Base-by-base conservation (phyloP, 1,139 yeast species). In the Insectozyma bohioensis region DNA sequence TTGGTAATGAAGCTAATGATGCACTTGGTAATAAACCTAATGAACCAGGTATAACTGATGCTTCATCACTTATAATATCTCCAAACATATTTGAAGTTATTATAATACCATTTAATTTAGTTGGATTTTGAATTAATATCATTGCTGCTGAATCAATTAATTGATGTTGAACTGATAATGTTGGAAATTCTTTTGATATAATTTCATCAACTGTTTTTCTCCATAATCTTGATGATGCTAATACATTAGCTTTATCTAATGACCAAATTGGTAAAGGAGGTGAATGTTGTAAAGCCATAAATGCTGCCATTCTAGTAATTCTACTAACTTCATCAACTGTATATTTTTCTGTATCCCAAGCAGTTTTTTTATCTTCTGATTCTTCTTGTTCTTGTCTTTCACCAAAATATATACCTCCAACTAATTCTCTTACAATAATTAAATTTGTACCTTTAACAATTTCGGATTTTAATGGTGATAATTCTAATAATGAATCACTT, bases 81-180 rank as follows among this genome's bases (percentile, higher is more conserved):
- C 98, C 98, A 63, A 92, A 92, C 95, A 92, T 90, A 67, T 92
- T 92, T 48, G 85, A 83, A 32, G 97, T 90, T 55, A 92, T 79
- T 36, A 92, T 78, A 32, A 92, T 75, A 61, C 98, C 98, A 57
- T 92, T 92, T 52, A 92, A 75, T 47, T 80, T 80, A 31, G 88
- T 83, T 50, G 98, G 98, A 44, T 76, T 78, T 67, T 92, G 87
- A 49, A 92, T 85, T 51, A 92, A 68, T 52, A 90, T 88, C 98
- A 92, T 92, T 32, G 98, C 97, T 31, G 98, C 98, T 8, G 97
- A 87, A 63, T 92, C 98, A 52, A 92, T 90, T 62, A 92, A 78
- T 69, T 92, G 98, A 63, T 92, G 96, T 58, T 90, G 86, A 25
- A 88, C 72, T 11, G 72, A 73, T 50, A 92, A 71, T 51, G 80